These are phyloP conservation scores for Olyra latifolia DNA, from an alignment of 176 grass and related monocot species.

Conservation along the genomic window DNA sequence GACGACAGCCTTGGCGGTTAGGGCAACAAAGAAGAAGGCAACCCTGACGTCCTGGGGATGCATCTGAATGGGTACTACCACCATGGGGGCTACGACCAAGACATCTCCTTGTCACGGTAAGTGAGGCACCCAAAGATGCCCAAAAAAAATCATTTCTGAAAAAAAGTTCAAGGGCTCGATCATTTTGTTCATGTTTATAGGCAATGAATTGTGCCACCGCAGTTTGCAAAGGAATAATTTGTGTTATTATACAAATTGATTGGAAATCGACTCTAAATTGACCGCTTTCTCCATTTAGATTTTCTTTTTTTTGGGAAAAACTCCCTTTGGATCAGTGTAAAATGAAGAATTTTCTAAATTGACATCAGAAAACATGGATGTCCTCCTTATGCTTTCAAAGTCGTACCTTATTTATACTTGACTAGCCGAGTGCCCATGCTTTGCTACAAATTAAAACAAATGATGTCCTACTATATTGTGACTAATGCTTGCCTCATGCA, in stretches of 20 bases:
- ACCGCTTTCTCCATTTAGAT: no score
- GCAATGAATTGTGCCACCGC: not conserved
- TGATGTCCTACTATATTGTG: no score
- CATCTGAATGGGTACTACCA: slow-evolving; percentile 44
- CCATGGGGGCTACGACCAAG: slow-evolving; percentile 10
- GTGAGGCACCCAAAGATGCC: no score
- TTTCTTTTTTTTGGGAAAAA: no score
- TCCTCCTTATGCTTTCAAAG: not conserved
- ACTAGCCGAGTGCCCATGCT: no score
- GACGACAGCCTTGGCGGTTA: slow-evolving; percentile 3
- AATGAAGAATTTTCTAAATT: not conserved
- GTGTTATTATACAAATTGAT: no score
- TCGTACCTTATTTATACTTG: not conserved
- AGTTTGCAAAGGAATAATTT: not conserved
- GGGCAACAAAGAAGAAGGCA: slow-evolving; percentile 11
- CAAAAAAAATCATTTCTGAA: no score
- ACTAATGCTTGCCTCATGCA: no score
- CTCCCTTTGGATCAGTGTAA: not conserved
- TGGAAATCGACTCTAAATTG: no score
- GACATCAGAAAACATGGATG: not conserved
- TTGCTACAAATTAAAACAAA: no score
- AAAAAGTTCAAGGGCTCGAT: no score
- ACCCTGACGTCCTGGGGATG: slow-evolving; percentile 24
- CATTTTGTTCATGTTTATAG: no score
- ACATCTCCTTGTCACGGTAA: slow-evolving; percentile 67